Conservation (phyloP, 106 monocot species). For the Hemerocallis citrina region DNA sequence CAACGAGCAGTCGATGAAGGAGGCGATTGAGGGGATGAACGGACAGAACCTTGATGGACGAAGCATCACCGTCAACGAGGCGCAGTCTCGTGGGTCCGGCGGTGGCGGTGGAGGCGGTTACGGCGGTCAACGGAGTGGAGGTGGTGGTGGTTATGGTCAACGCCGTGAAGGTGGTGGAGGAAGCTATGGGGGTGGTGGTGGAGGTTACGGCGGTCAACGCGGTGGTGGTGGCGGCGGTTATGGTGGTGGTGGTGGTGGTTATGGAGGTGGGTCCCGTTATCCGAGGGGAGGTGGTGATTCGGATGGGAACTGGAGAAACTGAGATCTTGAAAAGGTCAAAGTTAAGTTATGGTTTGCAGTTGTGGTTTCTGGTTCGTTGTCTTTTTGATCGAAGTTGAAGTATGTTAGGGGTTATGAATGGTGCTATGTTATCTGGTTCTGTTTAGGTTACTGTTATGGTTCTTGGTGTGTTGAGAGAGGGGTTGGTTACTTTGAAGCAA, state of each 20-base stretch:
- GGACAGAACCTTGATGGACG: conserved; percentile 79
- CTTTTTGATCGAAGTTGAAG: too few species aligned
- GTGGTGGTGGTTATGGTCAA: conserved; percentile 2
- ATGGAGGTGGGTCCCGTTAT: conserved; percentile 16
- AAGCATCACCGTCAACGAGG: conserved; percentile 94
- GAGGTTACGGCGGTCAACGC: conserved; percentile 11
- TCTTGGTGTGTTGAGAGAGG: too few species aligned
- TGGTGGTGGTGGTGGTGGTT: not conserved
- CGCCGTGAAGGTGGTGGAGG: conserved; percentile 21
- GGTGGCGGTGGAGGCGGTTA: conserved; percentile 48
- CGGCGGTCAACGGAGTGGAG: conserved; percentile 14
- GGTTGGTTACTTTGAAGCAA: too few species aligned
- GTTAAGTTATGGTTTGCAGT: not conserved
- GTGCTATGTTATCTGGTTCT: too few species aligned
- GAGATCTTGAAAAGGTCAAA: not conserved
- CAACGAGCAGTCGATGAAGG: conserved; percentile 79
- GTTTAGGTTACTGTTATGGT: too few species aligned
- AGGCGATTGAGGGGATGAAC: conserved; percentile 91
- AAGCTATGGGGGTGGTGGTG: conserved; percentile 20
- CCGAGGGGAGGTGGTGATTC: conserved; percentile 20
- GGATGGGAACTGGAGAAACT: conserved; percentile 30
- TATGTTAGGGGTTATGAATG: too few species aligned
- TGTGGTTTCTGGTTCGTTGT: too few species aligned
- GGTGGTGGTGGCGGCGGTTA: conserved; percentile 1
- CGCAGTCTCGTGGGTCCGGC: conserved; percentile 69